A percentile compares a stretch with the other conserved stretches of the same genome.
These are phyloP conservation scores for Vitis hybrid DNA, from an alignment of 177 flowering plant species.

Conservation along the genomic window DNA sequence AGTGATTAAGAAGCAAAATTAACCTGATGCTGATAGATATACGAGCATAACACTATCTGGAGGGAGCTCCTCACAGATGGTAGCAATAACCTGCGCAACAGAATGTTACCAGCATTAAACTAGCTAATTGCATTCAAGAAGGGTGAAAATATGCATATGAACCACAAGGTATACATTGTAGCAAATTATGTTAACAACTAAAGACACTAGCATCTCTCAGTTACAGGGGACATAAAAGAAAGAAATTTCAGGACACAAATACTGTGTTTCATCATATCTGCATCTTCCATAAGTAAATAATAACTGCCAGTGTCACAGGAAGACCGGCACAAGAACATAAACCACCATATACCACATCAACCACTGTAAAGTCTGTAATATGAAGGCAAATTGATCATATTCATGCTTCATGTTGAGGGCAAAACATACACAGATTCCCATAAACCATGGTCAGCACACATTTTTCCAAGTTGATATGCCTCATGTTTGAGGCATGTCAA, in stretches of 20 bases:
- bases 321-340: neutral
- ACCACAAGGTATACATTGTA: too few relatives aligned
- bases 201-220: neutral
- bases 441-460: neutral
- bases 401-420: neutral
- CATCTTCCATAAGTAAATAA: neutral
- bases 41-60: slow-evolving; percentile 72
- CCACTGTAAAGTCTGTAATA: too few relatives aligned
- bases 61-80: slow-evolving; percentile 86
- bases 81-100: slow-evolving; percentile 71
- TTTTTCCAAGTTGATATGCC: too few relatives aligned
- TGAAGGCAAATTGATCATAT: neutral
- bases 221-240: neutral
- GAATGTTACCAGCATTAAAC: too few relatives aligned
- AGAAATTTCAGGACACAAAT: neutral
- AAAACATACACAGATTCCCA: neutral
- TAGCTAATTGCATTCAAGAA: too few relatives aligned
- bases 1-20: slow-evolving; percentile 6
- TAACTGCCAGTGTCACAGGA: neutral
- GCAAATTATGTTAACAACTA: too few relatives aligned
- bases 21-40: slow-evolving; percentile 90
- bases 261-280: neutral
- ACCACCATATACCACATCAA: neutral
- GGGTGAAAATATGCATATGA: too few relatives aligned
- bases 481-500: too few relatives aligned